Evolutionary conservation across 2,329 filamentous ascomycete genomes (phyloP).

Genomic region (Calcarisporium arbuscula): DNA sequence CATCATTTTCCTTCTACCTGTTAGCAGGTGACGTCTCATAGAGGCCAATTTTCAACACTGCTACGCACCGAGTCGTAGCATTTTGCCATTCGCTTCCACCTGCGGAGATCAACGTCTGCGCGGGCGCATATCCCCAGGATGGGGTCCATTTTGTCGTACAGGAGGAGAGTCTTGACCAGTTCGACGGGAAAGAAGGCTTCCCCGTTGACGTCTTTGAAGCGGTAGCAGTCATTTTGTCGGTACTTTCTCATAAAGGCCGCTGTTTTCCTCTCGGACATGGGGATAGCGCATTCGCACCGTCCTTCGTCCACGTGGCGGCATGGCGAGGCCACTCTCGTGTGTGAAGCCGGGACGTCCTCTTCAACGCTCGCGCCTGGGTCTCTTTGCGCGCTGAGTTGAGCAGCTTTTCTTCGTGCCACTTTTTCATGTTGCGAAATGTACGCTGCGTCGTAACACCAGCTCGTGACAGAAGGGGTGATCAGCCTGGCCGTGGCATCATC

Average conservation of each 20-base stretch:
- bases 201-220: not conserved
- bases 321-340: not conserved
- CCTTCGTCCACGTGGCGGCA: not conserved
- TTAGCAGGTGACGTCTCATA: not conserved
- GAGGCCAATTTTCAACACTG: not conserved
- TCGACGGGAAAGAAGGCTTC: constrained; percentile 11
- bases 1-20: not conserved
- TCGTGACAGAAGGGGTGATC: not conserved
- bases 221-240: not conserved
- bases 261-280: not conserved
- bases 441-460: not conserved
- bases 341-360: not conserved
- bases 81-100: constrained; percentile 1
- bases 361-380: too few relatives aligned
- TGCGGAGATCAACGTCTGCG: constrained; percentile 2
- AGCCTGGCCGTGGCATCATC: not conserved
- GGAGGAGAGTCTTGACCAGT: constrained; percentile 14
- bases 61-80: not conserved
- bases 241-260: not conserved
- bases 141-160: constrained; percentile 15
- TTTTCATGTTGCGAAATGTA: not conserved
- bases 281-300: not conserved
- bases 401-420: not conserved
- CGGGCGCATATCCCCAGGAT: constrained; percentile 12
- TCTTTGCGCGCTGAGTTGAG: too few relatives aligned